Evolutionary conservation across 805 yeast species (phyloP).

Genomic region (Torulaspora microellipsoides): DNA sequence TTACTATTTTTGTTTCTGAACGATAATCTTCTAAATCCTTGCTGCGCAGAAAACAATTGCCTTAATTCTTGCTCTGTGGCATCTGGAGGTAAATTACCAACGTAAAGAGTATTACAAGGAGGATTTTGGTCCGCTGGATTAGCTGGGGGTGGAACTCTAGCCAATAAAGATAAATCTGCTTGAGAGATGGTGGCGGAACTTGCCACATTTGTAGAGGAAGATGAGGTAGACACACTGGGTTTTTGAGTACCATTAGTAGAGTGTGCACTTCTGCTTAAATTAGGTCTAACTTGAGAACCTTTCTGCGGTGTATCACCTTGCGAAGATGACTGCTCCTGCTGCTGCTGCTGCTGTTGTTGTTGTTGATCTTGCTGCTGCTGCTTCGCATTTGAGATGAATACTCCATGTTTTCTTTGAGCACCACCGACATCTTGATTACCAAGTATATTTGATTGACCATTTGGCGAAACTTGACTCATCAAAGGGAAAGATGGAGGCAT

Average conservation of each 20-base stretch:
- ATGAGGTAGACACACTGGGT: slow-evolving; percentile 30
- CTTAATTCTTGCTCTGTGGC: slow-evolving; percentile 92
- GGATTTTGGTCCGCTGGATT: slow-evolving; percentile 99
- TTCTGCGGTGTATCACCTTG: slow-evolving; percentile 21
- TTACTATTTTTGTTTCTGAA: slow-evolving; percentile 68
- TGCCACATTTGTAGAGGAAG: slow-evolving; percentile 21
- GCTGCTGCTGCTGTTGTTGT: slow-evolving; percentile 15
- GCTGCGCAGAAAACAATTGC: slow-evolving; percentile 78
- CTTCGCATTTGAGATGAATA: slow-evolving; percentile 4
- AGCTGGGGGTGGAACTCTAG: slow-evolving; percentile 85
- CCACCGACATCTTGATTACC: slow-evolving; percentile 11
- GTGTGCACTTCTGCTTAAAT: slow-evolving; percentile 17
- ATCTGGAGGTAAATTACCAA: slow-evolving; percentile 95
- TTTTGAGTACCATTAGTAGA: slow-evolving; percentile 18
- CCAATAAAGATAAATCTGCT: slow-evolving; percentile 65
- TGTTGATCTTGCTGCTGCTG: slow-evolving; percentile 10
- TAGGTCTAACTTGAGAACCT: slow-evolving; percentile 14
- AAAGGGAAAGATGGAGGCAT: slow-evolving; percentile 36
- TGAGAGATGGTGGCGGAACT: slow-evolving; percentile 33
- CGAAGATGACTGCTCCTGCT: slow-evolving; percentile 9
- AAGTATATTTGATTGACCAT: slow-evolving; percentile 25
- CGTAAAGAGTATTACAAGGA: slow-evolving; percentile 95
- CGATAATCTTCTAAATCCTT: slow-evolving; percentile 88
- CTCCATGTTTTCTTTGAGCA: slow-evolving; percentile 9
- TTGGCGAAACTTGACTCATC: slow-evolving; percentile 13